These are phyloP conservation scores for Lactarius hengduanensis DNA, from an alignment of 768 basidiomycete species.

Conservation along the genomic window DNA sequence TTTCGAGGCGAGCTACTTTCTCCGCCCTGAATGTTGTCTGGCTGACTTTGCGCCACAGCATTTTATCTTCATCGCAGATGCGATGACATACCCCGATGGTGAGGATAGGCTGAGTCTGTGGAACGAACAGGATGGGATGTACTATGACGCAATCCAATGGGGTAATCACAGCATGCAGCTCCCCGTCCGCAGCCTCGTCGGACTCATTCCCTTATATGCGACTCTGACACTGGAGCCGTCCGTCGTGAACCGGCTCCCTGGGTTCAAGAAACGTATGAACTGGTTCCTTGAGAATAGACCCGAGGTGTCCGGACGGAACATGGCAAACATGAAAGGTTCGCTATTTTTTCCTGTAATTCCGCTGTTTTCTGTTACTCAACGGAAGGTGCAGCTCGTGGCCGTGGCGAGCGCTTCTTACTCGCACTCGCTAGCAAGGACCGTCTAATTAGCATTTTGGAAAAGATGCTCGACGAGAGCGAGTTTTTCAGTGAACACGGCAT, in stretches of 20 bases:
- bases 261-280: slow-evolving; percentile 98
- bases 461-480: slow-evolving; percentile 97
- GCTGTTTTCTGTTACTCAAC: slow-evolving; percentile 30
- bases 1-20: slow-evolving; percentile 61
- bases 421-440: slow-evolving; percentile 93
- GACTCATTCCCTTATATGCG: slow-evolving; percentile 95
- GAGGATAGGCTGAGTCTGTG: slow-evolving; percentile 81
- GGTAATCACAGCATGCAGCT: slow-evolving; percentile 84
- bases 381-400: slow-evolving; percentile 45
- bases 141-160: slow-evolving; percentile 96
- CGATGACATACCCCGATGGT: slow-evolving; percentile 91
- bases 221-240: slow-evolving; percentile 91
- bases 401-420: slow-evolving; percentile 81
- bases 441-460: slow-evolving; percentile 81
- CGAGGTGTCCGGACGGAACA: slow-evolving; percentile 83
- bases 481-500: slow-evolving; percentile 96
- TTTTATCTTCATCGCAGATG: slow-evolving; percentile 97
- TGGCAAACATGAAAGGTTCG: slow-evolving; percentile 92
- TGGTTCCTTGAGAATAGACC: slow-evolving; percentile 98
- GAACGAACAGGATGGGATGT: slow-evolving; percentile 97
- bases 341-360: slow-evolving; percentile 6
- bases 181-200: slow-evolving; percentile 91
- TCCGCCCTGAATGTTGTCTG: background rate
- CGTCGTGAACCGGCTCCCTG: slow-evolving; percentile 87
- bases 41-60: slow-evolving; percentile 53